Evolutionary conservation across 805 yeast species (phyloP), one percentile per base, ranked within the genome.

Genomic region (Myxozyma udenii): DNA sequence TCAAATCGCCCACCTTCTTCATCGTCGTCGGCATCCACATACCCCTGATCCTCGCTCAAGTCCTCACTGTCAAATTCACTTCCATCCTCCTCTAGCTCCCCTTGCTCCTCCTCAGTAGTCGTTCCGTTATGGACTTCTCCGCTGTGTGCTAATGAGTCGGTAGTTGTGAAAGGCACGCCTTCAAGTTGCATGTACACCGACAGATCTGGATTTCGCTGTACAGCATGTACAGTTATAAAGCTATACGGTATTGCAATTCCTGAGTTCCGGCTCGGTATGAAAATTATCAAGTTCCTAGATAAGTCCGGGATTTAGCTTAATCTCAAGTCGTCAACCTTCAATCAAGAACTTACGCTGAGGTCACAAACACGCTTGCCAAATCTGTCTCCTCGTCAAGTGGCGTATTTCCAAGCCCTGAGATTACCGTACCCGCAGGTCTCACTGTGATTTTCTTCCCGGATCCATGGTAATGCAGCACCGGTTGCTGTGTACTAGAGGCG

Each of bases 131-230:
- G 4, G 26, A 21, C 22, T 12, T 22, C 9, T 18, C 19, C 30
- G 40, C 22, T 37, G 40, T 6, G 16, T 14, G 12, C 33, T 14
- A 28, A 28, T 28, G 9, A 9, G 14, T 14, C 33, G 12, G 43
- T 14, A 36, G 6, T n/a, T 12, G 44, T 26, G 40, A 37, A 39
- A 16, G 51, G 47, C 5, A 51, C 22, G 7, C n/a, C 24, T 22
- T 54, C 58, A 16, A 54, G 44, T 26, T 51, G 58, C 21, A 54
- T n/a, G 21, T 54, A 54, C 18, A 54, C 28, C 18, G 44, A 55
- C 3, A 37, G 11, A 5, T 26, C 38, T 14, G 55, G 58, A 11
- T 14, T 18, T 6, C 58, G 32, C 33, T 54, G 58, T 18, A 51
- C 39, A 5, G 58, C 58, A 18, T 51, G 56, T 12, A 54, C 47